Percentiles rank a stretch among this genome's conserved stretches.
Conservation (phyloP, 805 yeast species). For the Sporopachydermia quercuum region DNA sequence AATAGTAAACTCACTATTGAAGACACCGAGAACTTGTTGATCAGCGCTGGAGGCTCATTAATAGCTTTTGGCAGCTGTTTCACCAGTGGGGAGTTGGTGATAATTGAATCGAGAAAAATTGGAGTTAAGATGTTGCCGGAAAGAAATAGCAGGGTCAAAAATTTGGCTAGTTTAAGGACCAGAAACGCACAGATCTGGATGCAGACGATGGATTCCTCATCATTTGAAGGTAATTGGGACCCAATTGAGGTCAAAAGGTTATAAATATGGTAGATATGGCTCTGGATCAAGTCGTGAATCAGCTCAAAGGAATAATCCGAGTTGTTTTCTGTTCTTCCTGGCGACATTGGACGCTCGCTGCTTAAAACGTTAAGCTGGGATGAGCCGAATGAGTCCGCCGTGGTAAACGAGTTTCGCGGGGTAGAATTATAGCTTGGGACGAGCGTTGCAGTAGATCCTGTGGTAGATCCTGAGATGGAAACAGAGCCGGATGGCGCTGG, state of each 20-base stretch:
- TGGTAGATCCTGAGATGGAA: background rate
- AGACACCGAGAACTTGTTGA: background rate
- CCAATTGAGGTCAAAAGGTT: background rate
- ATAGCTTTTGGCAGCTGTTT: background rate
- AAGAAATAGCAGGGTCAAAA: background rate
- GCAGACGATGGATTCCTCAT: background rate
- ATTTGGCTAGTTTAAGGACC: background rate
- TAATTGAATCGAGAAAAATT: background rate
- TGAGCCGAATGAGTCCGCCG: background rate
- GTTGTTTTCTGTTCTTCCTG: background rate
- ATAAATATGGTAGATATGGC: background rate
- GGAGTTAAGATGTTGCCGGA: background rate
- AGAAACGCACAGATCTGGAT: background rate
- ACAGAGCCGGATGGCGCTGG: background rate
- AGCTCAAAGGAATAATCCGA: background rate
- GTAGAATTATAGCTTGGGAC: background rate
- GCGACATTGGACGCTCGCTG: background rate
- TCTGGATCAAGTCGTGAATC: background rate
- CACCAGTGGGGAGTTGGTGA: background rate
- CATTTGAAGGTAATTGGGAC: background rate
- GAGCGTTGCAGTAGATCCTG: background rate
- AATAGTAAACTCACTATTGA: constrained; percentile 17
- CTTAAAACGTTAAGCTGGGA: background rate
- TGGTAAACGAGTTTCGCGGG: background rate
- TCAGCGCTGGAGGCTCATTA: background rate